Base-by-base conservation (phyloP, 805 yeast species). In the Naumovozyma baii region DNA sequence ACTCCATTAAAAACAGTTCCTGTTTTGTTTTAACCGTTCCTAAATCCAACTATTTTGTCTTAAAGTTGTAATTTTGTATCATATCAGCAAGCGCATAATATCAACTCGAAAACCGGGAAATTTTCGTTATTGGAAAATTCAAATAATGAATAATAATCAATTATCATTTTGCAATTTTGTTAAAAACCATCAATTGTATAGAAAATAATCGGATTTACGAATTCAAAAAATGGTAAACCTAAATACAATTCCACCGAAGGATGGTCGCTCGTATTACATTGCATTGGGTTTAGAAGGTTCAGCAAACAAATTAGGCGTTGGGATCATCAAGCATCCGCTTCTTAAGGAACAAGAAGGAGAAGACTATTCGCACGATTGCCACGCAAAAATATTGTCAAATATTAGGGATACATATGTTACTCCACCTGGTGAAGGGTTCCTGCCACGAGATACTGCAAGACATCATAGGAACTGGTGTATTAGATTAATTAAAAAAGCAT, bases 351-450 rank as follows among this genome's bases (percentile, higher is more conserved):
- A 50, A 38, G 45, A 36, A 16, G 33, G 44, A 17, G 92, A 92
- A 3, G 73, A 67, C 18, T 63, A 78, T 17, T 62, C 78, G 0
- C 63, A 66, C 3, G 52, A 63, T 1, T 83, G 84, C 51, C 64
- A 77, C 30, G 94, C 95, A 0, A 74, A 72, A 42, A 83, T 92
- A 1, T 67, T 92, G 26, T 67, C 95, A n/a, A 92, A 92, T 61
- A 78, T 92, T 31, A 73, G 99, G 68, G 95, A 92, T 59, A 92
- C 99, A 0, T 92, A 90, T 56, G 70, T 83, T 25, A 82, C 97
- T 1, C 98, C 99, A 7, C 95, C 97, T 1, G 99, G 99, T 2
- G 96, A 92, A 63, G 99, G 98, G 1, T 92, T 92, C 52, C 63
- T 92, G 33, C 99, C 99, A 1, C 64, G 97, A 43, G 99, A 92